Conservation (phyloP, 139 green algal genomes). For the Micromonas commoda region DNA sequence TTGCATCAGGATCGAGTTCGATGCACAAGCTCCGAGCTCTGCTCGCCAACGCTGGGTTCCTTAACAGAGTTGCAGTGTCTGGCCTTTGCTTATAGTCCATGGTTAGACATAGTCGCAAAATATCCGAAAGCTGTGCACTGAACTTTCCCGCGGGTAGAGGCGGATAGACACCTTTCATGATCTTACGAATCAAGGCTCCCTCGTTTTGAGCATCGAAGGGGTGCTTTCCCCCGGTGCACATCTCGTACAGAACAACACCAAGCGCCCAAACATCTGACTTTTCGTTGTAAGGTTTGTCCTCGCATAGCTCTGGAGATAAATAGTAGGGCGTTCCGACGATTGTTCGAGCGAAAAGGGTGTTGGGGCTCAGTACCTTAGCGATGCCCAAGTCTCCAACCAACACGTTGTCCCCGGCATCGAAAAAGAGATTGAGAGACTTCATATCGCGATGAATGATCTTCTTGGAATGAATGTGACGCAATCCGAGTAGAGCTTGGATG, state of each 20-base stretch:
- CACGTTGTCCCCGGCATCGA: conserved; percentile 49
- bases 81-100: background rate
- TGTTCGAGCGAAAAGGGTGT: conserved; percentile 35
- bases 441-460: conserved; percentile 68
- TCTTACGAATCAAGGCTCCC: conserved; percentile 66
- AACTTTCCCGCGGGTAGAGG: conserved; percentile 33
- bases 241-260: conserved; percentile 60
- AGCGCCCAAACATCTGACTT: conserved; percentile 67
- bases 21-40: background rate
- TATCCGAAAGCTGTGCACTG: conserved; percentile 1
- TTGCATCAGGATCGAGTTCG: background rate
- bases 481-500: conserved; percentile 42
- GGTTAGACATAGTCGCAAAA: background rate
- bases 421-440: conserved; percentile 62
- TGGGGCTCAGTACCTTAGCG: conserved; percentile 45
- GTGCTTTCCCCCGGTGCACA: conserved; percentile 45
- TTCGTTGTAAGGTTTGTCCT: conserved; percentile 73
- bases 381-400: conserved; percentile 68
- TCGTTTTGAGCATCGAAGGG: conserved; percentile 67
- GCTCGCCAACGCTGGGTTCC: background rate
- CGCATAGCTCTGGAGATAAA: conserved; percentile 63
- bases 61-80: background rate
- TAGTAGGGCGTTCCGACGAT: conserved; percentile 67
- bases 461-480: conserved; percentile 48
- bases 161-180: conserved; percentile 51